Conservation (phyloP, 345 rosid species). For the Citrus reticulata region DNA sequence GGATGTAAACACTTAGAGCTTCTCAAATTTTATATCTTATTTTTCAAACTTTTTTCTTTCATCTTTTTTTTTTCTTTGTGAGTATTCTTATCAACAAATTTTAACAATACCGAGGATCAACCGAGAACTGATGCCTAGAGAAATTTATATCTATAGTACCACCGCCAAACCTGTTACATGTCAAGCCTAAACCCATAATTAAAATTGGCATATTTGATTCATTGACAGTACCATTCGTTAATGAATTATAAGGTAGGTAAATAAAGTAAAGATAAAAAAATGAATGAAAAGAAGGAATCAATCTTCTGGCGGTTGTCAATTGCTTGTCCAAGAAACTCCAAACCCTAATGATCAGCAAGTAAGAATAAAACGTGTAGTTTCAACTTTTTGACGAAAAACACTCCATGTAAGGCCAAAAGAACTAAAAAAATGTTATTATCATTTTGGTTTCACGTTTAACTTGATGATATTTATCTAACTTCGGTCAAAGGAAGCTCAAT, state of each 20-base stretch:
- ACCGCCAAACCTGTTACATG: no score
- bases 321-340: neutral
- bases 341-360: neutral
- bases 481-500: neutral
- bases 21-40: no score
- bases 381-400: neutral
- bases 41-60: no score
- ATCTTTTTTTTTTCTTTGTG: no score
- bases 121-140: no score
- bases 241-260: neutral
- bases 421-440: neutral
- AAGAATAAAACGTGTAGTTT: neutral
- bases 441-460: slow-evolving; percentile 2
- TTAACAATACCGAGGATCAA: no score
- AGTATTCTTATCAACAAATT: no score
- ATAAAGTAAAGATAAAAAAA: neutral
- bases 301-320: neutral
- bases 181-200: neutral
- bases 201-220: neutral
- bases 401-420: neutral
- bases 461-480: neutral
- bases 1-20: no score
- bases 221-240: neutral
- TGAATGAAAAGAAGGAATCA: neutral
- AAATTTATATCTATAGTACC: no score